Evolutionary conservation across 495 filamentous ascomycete species (phyloP), one percentile per base, ranked within the genome.

Genomic region (Friedmanniomyces simplex): DNA sequence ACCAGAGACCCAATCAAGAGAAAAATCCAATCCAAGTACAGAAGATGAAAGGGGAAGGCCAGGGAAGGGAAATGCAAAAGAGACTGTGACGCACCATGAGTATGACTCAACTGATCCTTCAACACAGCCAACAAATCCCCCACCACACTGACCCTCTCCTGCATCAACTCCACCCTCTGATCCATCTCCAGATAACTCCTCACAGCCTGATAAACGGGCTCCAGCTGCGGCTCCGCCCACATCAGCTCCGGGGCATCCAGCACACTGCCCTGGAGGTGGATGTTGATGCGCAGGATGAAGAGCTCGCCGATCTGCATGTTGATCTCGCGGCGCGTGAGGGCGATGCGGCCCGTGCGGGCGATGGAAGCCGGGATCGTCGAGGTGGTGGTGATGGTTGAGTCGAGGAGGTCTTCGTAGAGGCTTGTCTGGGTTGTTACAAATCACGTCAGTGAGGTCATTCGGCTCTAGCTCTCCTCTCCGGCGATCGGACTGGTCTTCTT

Each of bases 271-370:
- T 98, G 95, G 13, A 98, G 78, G 73, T 98, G 95, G 66, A 98
- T 95, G 66, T 91, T 95, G 74, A 98, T 97, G 26, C 91, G 80
- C 12, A 98, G 72, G 65, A 98, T 97, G 71, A 98, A 98, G 13
- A 98, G 81, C 71, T 98, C 88, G 68, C 93, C 93, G 55, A 98
- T 95, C 67, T 96, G 89, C 88, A 95, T 96, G 74, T 96, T 96
- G 77, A 96, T 96, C 67, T 97, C 79, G 26, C 79, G 76, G 13
- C 90, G 80, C 26, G 81, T 85, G 47, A 98, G 81, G 37, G 85
- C 82, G 63, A 97, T 87, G 65, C 89, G 91, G 57, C 93, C 93
- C 0, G 91, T 95, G 59, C 85, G 70, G 0, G 94, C 93, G 53
- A 98, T 91, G 67, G 91, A 87, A 13, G 84, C 82, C 0, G 93